phyloP scores from a whole-genome alignment of 306 rosid species.

The Fragaria vesca region DNA sequence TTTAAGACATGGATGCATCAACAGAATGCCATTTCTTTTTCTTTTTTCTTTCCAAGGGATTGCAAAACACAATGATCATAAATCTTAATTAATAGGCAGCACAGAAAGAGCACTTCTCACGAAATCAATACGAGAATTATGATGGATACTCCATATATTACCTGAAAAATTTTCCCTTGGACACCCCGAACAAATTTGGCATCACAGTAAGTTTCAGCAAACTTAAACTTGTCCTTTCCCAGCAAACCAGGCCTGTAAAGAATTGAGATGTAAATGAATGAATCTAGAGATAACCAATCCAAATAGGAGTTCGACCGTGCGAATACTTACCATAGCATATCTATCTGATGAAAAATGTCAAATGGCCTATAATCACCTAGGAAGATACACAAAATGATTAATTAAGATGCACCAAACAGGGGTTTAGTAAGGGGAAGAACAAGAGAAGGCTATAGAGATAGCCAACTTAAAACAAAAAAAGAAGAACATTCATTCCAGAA shows the following conservation, averaged over 20 bases:
- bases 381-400: constrained; percentile 51
- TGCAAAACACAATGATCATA: constrained; percentile 13
- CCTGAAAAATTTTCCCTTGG: constrained; percentile 77
- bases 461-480: constrained; percentile 19
- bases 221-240: constrained; percentile 71
- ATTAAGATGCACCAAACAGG: constrained; percentile 33
- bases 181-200: constrained; percentile 45
- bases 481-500: constrained; percentile 17
- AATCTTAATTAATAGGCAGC: constrained; percentile 20
- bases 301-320: constrained; percentile 21
- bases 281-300: constrained; percentile 13
- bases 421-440: constrained; percentile 9
- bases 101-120: neutral
- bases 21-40: neutral
- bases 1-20: constrained; percentile 30
- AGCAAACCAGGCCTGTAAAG: constrained; percentile 85
- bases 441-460: constrained; percentile 12
- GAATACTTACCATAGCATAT: constrained; percentile 83
- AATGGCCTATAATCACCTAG: constrained; percentile 90
- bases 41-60: constrained; percentile 12
- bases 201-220: constrained; percentile 84
- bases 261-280: constrained; percentile 24
- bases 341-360: constrained; percentile 93
- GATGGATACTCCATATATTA: constrained; percentile 29
- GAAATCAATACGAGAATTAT: neutral